Conservation (phyloP, 179 eudicot genomes). For the Patellifolia procumbens region DNA sequence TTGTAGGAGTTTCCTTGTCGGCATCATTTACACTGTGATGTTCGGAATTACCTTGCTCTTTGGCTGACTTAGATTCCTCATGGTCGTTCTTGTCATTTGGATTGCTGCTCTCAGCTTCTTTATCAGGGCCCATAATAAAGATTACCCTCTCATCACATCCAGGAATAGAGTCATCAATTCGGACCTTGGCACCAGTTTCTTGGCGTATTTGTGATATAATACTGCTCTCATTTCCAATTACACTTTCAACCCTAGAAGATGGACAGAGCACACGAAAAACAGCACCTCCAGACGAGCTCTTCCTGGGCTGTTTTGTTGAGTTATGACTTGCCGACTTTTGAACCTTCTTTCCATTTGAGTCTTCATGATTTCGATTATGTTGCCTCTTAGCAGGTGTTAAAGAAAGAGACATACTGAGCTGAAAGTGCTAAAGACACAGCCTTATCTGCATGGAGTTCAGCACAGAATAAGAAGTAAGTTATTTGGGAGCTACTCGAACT, state of each 20-base stretch:
- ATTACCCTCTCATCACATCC: slow-evolving; percentile 85
- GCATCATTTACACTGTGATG: slow-evolving; percentile 36
- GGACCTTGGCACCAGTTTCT: slow-evolving; percentile 75
- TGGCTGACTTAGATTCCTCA: slow-evolving; percentile 37
- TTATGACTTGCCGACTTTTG: slow-evolving; percentile 48
- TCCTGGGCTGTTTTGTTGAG: slow-evolving; percentile 41
- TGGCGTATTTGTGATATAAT: slow-evolving; percentile 63
- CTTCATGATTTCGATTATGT: slow-evolving; percentile 40
- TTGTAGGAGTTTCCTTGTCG: slow-evolving; percentile 41
- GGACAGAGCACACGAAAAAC: slow-evolving; percentile 74
- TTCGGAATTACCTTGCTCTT: slow-evolving; percentile 39
- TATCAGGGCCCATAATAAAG: slow-evolving; percentile 50
- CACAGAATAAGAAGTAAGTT: slow-evolving; percentile 4
- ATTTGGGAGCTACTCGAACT: neutral
- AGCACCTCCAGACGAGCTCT: slow-evolving; percentile 41
- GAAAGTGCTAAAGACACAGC: slow-evolving; percentile 12
- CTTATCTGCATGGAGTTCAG: slow-evolving; percentile 23
- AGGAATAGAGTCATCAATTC: slow-evolving; percentile 60
- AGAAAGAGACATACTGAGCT: slow-evolving; percentile 56
- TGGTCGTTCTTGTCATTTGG: slow-evolving; percentile 43
- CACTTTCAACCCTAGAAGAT: slow-evolving; percentile 50
- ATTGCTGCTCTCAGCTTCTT: slow-evolving; percentile 43
- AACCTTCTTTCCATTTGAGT: slow-evolving; percentile 59
- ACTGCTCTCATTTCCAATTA: slow-evolving; percentile 57
- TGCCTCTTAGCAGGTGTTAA: slow-evolving; percentile 79